Evolutionary conservation across 2,329 filamentous ascomycete species (phyloP).

Genomic region (Penicillium sp.): DNA sequence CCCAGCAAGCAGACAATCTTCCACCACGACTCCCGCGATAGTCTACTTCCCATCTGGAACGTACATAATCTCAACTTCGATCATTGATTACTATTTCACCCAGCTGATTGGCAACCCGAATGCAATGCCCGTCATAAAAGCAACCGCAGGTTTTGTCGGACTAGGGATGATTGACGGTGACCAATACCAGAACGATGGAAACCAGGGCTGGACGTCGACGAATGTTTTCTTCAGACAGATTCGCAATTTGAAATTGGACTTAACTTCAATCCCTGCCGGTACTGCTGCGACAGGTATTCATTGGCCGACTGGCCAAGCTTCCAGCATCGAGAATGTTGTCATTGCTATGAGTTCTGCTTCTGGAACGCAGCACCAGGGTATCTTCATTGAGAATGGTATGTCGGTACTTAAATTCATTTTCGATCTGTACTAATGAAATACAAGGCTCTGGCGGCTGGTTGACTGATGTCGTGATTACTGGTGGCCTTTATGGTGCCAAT

Average conservation of each 20-base stretch:
- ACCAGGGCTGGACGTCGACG: conserved; percentile 46
- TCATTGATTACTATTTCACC: conserved; percentile 65
- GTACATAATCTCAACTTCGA: conserved; percentile 57
- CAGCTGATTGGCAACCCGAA: conserved; percentile 62
- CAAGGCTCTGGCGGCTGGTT: conserved; percentile 59
- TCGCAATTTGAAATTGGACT: conserved; percentile 65
- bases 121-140: conserved; percentile 56
- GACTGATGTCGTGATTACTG: conserved; percentile 60
- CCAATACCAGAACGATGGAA: conserved; percentile 47
- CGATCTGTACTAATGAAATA: conserved; percentile 1
- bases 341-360: conserved; percentile 55
- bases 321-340: conserved; percentile 61
- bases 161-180: conserved; percentile 61
- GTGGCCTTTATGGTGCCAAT: conserved; percentile 60
- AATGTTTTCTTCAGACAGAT: conserved; percentile 67
- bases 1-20: conserved; percentile 40
- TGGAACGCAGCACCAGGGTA: conserved; percentile 55
- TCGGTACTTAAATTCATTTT: neutral
- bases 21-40: conserved; percentile 55
- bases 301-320: conserved; percentile 58
- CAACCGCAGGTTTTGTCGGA: conserved; percentile 53
- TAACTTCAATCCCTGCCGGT: conserved; percentile 39
- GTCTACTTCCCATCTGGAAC: conserved; percentile 61
- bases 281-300: conserved; percentile 46
- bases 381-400: conserved; percentile 60